phyloP scores from a whole-genome alignment of 2,329 filamentous ascomycete genomes.

The Fusarium liriodendri region DNA sequence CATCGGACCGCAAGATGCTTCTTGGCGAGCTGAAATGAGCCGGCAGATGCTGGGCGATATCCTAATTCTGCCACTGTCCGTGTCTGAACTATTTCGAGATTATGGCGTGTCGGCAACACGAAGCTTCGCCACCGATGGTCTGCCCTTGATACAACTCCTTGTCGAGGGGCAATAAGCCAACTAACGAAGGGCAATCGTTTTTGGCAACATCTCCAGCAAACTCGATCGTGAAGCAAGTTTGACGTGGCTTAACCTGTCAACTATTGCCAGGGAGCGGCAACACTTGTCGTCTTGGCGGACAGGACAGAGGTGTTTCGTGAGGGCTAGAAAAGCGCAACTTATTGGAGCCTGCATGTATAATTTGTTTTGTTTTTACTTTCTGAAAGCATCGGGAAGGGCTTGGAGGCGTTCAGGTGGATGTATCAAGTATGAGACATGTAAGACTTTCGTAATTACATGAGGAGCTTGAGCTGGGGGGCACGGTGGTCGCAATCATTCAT shows the following conservation, averaged over 20 bases:
- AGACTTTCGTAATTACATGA: conserved; percentile 5
- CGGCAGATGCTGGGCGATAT: conserved; percentile 52
- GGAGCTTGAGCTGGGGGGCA: conserved; percentile 18
- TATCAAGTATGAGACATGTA: conserved; percentile 34
- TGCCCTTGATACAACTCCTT: background rate
- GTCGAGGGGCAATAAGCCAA: background rate
- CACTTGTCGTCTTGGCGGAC: conserved; percentile 9
- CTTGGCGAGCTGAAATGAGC: conserved; percentile 78
- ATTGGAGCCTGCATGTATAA: conserved; percentile 19
- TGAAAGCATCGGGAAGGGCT: conserved; percentile 30
- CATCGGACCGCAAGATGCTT: conserved; percentile 87
- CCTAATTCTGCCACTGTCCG: conserved; percentile 13
- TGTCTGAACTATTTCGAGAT: conserved; percentile 8
- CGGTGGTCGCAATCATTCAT: conserved; percentile 1
- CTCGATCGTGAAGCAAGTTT: background rate
- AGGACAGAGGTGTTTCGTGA: conserved; percentile 5
- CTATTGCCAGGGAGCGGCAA: conserved; percentile 27
- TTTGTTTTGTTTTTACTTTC: conserved; percentile 1
- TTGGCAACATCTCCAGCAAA: background rate
- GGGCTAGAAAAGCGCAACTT: conserved; percentile 20
- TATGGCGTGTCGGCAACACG: background rate
- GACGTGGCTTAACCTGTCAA: conserved; percentile 4
- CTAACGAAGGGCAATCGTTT: background rate
- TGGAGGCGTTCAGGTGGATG: conserved; percentile 28
- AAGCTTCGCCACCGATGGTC: background rate